These are phyloP conservation scores for Sclerotinia borealis DNA, from an alignment of 2,329 filamentous ascomycete genomes.

Conservation along the genomic window DNA sequence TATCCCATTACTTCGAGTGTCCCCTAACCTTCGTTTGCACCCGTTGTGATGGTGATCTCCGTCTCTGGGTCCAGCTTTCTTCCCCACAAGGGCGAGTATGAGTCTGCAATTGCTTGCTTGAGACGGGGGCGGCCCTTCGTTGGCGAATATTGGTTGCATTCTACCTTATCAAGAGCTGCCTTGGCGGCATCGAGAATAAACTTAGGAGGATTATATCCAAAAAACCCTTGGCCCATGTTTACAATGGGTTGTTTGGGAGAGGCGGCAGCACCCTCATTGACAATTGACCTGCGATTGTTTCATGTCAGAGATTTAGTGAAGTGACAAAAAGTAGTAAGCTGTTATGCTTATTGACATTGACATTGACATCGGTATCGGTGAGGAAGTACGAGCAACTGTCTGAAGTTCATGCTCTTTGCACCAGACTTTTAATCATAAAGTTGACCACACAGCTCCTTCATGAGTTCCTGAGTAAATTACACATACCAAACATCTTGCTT, in stretches of 20 bases:
- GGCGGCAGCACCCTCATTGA: slow-evolving; percentile 59
- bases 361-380: no score
- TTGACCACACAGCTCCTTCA: neutral
- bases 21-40: slow-evolving; percentile 65
- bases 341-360: neutral
- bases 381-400: neutral
- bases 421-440: neutral
- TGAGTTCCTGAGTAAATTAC: neutral
- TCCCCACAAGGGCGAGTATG: slow-evolving; percentile 87
- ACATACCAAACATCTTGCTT: slow-evolving; percentile 53
- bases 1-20: neutral
- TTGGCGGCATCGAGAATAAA: slow-evolving; percentile 93
- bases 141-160: slow-evolving; percentile 98
- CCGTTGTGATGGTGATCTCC: slow-evolving; percentile 91
- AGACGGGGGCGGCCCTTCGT: slow-evolving; percentile 88
- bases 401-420: neutral
- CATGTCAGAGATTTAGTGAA: neutral
- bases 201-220: slow-evolving; percentile 87
- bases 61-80: slow-evolving; percentile 77
- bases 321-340: neutral
- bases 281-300: slow-evolving; percentile 47
- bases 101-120: slow-evolving; percentile 86
- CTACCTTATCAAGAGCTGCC: slow-evolving; percentile 78
- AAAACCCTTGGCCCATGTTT: slow-evolving; percentile 66
- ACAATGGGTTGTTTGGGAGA: slow-evolving; percentile 59